Evolutionary conservation across 2,329 filamentous ascomycete species (phyloP), one percentile per base, ranked within the genome.

Genomic region (Hypoxylon sp.): DNA sequence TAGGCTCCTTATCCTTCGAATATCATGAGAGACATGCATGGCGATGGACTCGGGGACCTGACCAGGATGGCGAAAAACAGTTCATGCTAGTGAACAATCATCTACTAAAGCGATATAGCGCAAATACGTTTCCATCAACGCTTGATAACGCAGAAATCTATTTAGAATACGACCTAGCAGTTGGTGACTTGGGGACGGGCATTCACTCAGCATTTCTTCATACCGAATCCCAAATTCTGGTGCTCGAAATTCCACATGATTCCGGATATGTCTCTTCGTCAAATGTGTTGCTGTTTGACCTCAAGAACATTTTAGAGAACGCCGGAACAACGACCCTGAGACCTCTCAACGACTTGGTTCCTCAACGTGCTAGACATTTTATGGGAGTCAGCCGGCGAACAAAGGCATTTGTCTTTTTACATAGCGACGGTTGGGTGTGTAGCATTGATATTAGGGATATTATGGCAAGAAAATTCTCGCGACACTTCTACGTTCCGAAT

Each of bases 401-500:
- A 13, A 57, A 57, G 10, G 19, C 26, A 3, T 24, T 57, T 5
- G 29, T 57, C 10, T 57, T 57, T 37, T 31, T 57, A 24, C 42
- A 57, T 17, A 48, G 26, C 6, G 11, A 57, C 44, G 48, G 22
- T 10, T 55, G 52, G 52, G 2, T 55, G 44, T 55, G 37, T 13
- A 55, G 52, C 35, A 29, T 31, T 24, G 52, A 31, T 14, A 39
- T 44, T 10, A 13, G 13, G n/a, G 44, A 19, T 10, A 22, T 22
- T 13, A 33, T 9, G 13, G 17, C 37, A 3, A 56, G 26, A 22
- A 24, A 22, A 22, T 46, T 56, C 26, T 46, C 24, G 14, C 37
- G 53, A 11, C 53, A 56, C 9, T 56, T 56, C 37, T 56, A 33
- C 24, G n/a, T 46, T 10, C 53, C 53, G 10, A 46, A 46, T 46